A percentile compares a stretch with the other conserved stretches of the same genome.
These are phyloP conservation scores for Candida schatavii DNA, from an alignment of 805 yeast genomes.

Conservation along the genomic window DNA sequence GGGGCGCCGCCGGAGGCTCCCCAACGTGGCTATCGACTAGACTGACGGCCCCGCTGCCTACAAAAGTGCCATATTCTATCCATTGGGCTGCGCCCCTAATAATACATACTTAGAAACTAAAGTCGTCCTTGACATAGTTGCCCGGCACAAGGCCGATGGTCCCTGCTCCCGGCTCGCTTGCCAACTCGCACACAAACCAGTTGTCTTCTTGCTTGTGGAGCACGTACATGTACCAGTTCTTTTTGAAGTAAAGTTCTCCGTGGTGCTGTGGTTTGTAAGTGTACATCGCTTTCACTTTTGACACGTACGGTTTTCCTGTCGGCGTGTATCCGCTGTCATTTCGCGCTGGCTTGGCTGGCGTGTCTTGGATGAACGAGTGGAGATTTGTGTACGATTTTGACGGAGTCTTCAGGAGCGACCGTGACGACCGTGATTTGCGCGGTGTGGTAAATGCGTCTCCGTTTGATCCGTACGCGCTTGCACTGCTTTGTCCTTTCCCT, in stretches of 20 bases:
- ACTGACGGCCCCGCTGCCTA: too few relatives aligned
- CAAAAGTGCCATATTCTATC: too few relatives aligned
- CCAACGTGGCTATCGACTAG: too few relatives aligned
- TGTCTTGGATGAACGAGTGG: conserved; percentile 21
- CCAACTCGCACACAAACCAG: conserved; percentile 44
- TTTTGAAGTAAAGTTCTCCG: conserved; percentile 39
- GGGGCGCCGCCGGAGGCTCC: too few relatives aligned
- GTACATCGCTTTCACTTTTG: conserved; percentile 39
- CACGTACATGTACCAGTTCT: conserved; percentile 41
- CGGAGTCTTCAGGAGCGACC: conserved; percentile 30
- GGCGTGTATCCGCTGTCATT: conserved; percentile 24
- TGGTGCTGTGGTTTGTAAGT: conserved; percentile 38
- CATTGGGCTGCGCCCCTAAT: too few relatives aligned
- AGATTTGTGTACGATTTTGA: conserved; percentile 33
- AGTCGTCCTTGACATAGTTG: conserved; percentile 33
- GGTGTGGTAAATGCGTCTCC: conserved; percentile 1
- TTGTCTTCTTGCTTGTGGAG: conserved; percentile 43
- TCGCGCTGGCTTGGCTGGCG: conserved; percentile 4
- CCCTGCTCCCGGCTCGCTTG: conserved; percentile 25
- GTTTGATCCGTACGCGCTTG: background rate
- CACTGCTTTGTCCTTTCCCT: background rate
- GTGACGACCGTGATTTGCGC: conserved; percentile 10
- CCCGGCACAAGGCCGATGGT: conserved; percentile 43
- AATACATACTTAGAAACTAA: background rate
- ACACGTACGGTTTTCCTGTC: conserved; percentile 25